A percentile compares a stretch with the other conserved stretches of the same genome.
Conservation (phyloP, 148 eudicot species). For the Tetragonia tetragonoides region DNA sequence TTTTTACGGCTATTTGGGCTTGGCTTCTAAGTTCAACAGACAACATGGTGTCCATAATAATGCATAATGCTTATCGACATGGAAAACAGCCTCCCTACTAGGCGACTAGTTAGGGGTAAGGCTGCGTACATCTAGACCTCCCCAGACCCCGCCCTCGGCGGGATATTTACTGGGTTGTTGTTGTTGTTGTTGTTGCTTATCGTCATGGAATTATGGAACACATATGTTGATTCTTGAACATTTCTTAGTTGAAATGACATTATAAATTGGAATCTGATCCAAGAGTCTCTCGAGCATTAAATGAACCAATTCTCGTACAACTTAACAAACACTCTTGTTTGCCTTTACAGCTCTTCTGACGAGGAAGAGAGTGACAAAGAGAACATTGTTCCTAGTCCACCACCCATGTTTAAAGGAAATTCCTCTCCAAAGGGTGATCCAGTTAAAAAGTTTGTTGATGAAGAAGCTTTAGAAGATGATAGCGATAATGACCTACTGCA, state of each 20-base stretch:
- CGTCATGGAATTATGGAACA: neutral
- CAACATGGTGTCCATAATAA: neutral
- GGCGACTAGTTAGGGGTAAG: no score
- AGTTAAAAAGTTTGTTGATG: constrained; percentile 80
- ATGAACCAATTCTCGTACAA: neutral
- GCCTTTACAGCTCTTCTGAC: constrained; percentile 53
- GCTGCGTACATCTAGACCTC: no score
- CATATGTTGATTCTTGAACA: neutral
- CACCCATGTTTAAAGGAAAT: constrained; percentile 23
- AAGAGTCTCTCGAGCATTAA: neutral
- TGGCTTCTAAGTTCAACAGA: neutral
- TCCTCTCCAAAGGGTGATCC: constrained; percentile 68
- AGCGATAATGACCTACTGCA: constrained; percentile 68
- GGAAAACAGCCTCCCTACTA: no score
- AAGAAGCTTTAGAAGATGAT: constrained; percentile 90
- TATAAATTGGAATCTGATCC: neutral
- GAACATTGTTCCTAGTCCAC: constrained; percentile 44
- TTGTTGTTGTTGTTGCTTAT: no score
- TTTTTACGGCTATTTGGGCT: neutral
- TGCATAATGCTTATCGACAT: neutral
- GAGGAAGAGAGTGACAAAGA: constrained; percentile 87
- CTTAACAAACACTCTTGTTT: constrained; percentile 13
- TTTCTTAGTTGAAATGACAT: neutral
- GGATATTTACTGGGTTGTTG: no score
- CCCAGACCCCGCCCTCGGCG: no score